phyloP scores from a whole-genome alignment of 176 grass and related monocot genomes.

The Aegilops umbellulata region DNA sequence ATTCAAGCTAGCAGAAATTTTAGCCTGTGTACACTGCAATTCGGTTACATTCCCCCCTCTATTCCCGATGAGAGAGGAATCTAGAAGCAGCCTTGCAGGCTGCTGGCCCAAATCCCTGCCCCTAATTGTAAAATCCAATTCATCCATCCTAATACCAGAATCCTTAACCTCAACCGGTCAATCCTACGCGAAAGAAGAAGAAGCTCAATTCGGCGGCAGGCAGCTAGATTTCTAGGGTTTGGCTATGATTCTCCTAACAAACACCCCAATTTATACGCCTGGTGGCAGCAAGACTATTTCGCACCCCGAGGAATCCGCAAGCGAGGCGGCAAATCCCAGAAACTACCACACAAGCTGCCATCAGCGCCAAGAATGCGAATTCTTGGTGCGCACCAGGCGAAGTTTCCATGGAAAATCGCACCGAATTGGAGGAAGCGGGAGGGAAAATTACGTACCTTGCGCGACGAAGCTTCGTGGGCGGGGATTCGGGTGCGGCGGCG shows the following conservation, averaged over 20 bases:
- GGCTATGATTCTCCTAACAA: not conserved
- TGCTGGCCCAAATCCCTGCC: not conserved
- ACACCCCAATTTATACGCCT: slow-evolving; percentile 34
- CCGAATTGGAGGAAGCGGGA: not conserved
- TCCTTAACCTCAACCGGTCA: not conserved
- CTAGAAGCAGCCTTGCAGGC: not conserved
- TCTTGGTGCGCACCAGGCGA: not conserved
- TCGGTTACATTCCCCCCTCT: not conserved
- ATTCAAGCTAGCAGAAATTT: not conserved
- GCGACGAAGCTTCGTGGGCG: slow-evolving; percentile 10
- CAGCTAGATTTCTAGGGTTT: not conserved
- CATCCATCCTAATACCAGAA: not conserved
- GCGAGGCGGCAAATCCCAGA: slow-evolving; percentile 5
- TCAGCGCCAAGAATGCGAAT: not conserved
- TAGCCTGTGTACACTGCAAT: not conserved
- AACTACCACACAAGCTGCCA: not conserved
- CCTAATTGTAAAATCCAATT: not conserved
- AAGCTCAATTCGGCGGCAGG: not conserved
- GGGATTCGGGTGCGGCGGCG: not conserved
- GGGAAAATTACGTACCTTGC: slow-evolving; percentile 27
- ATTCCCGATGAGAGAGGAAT: not conserved
- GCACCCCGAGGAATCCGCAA: not conserved
- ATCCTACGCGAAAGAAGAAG: not conserved
- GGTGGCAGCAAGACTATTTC: not conserved
- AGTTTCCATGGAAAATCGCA: slow-evolving; percentile 7